Evolutionary conservation across 2,329 filamentous ascomycete species (phyloP).

Genomic region (Cercospora zeae-maydis): DNA sequence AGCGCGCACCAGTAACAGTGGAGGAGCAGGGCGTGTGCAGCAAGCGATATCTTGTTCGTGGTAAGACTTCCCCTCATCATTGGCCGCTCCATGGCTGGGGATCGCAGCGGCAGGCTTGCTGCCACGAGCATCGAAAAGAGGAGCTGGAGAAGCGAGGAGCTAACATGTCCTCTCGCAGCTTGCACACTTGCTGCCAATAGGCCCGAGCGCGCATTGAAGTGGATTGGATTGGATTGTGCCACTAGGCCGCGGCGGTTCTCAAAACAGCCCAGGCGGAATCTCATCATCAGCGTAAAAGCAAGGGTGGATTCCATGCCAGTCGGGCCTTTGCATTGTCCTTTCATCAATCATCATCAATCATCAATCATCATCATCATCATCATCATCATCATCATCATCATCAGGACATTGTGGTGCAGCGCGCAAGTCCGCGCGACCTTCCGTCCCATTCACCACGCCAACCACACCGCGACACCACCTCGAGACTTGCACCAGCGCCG

Average conservation of each 20-base stretch:
- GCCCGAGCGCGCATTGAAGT: conserved; percentile 1
- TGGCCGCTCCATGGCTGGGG: background rate
- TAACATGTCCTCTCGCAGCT: background rate
- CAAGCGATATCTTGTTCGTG: conserved; percentile 1
- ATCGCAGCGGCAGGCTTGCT: conserved; percentile 1
- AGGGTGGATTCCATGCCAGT: background rate
- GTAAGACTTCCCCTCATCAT: background rate
- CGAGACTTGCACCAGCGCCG: no score
- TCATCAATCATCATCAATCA: no score
- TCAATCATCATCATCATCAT: no score
- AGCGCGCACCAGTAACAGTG: background rate
- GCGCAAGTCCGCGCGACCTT: background rate
- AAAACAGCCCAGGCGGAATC: background rate
- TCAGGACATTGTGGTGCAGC: background rate
- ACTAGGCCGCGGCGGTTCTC: background rate
- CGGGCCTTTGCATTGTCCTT: conserved; percentile 3
- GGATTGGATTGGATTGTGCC: background rate
- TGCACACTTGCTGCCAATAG: background rate
- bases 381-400: no score
- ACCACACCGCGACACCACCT: background rate
- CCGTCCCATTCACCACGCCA: background rate
- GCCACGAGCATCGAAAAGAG: conserved; percentile 5
- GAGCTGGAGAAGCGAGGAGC: background rate
- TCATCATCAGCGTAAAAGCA: background rate
- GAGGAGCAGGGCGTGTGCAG: background rate